Conservation (phyloP, 768 basidiomycete genomes). For the Collybia sp. region DNA sequence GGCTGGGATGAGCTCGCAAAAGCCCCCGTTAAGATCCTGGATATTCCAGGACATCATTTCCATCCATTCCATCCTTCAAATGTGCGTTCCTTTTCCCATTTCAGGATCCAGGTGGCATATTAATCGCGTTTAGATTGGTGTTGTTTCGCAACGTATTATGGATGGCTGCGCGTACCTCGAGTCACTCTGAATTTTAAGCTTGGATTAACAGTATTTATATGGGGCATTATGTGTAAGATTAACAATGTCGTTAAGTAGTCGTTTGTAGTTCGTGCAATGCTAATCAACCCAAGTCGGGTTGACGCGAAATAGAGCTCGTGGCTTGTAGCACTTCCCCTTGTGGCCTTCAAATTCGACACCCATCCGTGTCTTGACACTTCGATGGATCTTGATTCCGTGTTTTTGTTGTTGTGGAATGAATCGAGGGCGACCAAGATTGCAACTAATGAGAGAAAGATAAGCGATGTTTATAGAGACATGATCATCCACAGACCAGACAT, state of each 20-base stretch:
- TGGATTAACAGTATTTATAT: too few relatives aligned
- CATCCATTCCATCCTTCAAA: conserved; percentile 44
- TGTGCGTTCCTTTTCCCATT: conserved; percentile 26
- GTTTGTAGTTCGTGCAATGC: too few relatives aligned
- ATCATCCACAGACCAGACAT: conserved; percentile 19
- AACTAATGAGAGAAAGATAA: conserved; percentile 14
- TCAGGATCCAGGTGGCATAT: not conserved
- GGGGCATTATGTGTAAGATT: too few relatives aligned
- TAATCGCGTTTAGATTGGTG: conserved; percentile 18
- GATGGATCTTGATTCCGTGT: conserved; percentile 41
- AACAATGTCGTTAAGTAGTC: too few relatives aligned
- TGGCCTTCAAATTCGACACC: conserved; percentile 38
- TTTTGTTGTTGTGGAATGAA: conserved; percentile 37
- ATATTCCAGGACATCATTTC: conserved; percentile 69
- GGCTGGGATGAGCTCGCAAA: conserved; percentile 47
- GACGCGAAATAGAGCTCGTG: conserved; percentile 14
- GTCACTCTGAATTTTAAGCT: too few relatives aligned
- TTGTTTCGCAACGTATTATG: conserved; percentile 23
- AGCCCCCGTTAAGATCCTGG: conserved; percentile 33
- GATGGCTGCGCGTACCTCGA: conserved; percentile 21
- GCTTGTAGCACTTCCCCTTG: conserved; percentile 23
- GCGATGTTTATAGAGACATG: not conserved
- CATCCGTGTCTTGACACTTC: conserved; percentile 49
- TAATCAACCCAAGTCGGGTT: not conserved
- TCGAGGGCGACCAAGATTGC: conserved; percentile 30